Base-by-base conservation (phyloP, 768 basidiomycete species). In the Crepidotus variabilis region DNA sequence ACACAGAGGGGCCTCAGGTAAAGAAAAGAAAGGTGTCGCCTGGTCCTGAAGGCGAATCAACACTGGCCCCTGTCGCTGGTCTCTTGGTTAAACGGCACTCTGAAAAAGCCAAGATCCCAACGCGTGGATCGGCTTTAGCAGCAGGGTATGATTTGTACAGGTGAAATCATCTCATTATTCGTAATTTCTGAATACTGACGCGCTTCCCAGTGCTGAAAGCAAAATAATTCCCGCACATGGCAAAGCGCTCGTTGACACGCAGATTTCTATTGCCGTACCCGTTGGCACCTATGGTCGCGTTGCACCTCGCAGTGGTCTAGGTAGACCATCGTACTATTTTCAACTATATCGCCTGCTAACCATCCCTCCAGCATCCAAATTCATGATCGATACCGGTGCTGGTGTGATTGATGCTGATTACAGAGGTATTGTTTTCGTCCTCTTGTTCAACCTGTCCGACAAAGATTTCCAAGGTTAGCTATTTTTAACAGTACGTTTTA, bases 401-500 rank as follows among this genome's bases (percentile, higher is more conserved):
- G 97, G 96, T 20, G 97, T 99, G 6, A 83, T 99, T 51, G 97
- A 99, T 60, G 92, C 93, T 6, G 97, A 99, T 70, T 98, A 99
- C 71, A 81, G 97, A 52, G 97, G 97, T 20, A 76, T 85, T 11
- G 83, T 99, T 47, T 94, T 88, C 66, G 92, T 98, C 34, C 78
- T 99, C 24, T 78, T 99, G 46, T 98, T 93, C 83, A 98, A 99
- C 69, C 82, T 87, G 55, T 89, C 89, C 0, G 92, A 97, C 69
- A 77, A 83, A 57, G 93, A 98, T 64, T 99, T 98, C 67, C 75
- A 88, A 71, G 87, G 94, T 91, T 67, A 60, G 64, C 52, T 33
- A 20, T 11, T 49, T 47, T 21, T 16, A 2, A 39, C 33, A 16
- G 45, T 43, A 10, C 16, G 47, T 45, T 39, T n/a, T 20, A 18